Evolutionary conservation across 352 stramenopile species (phyloP).

Genomic region (Globisporangium lucens): DNA sequence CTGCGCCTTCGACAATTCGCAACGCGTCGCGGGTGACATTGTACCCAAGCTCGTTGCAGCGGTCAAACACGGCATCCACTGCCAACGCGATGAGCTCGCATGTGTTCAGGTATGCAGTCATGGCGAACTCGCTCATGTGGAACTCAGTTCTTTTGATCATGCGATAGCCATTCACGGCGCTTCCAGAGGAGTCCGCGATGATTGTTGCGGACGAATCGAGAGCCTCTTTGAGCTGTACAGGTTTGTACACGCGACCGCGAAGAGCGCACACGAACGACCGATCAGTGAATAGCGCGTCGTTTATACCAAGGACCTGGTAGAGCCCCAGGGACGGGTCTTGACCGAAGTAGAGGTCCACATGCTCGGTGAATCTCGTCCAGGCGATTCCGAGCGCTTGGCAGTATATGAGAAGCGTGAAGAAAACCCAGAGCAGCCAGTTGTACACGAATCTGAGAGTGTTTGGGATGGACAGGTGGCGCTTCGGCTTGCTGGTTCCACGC

Average conservation of each 20-base stretch:
- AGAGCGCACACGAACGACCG: conserved; percentile 33
- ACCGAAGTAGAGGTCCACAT: conserved; percentile 5
- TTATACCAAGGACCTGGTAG: conserved; percentile 23
- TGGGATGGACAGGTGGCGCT: too few relatives aligned
- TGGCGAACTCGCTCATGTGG: background rate
- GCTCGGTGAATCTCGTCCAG: background rate
- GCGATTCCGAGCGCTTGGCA: background rate
- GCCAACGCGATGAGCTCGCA: background rate
- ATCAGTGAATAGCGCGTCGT: conserved; percentile 42
- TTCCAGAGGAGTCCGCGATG: background rate
- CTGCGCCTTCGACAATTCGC: background rate
- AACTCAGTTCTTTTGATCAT: background rate
- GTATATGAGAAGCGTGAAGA: background rate
- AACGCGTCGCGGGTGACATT: background rate
- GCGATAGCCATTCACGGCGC: background rate
- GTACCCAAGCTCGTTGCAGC: background rate
- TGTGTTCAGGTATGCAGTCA: background rate
- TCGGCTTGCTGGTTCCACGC: background rate
- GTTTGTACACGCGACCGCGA: conserved; percentile 21
- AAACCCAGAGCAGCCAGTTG: background rate
- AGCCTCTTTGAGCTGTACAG: background rate
- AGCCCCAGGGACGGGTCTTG: conserved; percentile 9
- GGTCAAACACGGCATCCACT: background rate
- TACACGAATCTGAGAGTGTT: background rate
- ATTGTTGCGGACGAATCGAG: background rate